Conservation (phyloP, 768 basidiomycete species). For the Leucocoprinus leucothites region DNA sequence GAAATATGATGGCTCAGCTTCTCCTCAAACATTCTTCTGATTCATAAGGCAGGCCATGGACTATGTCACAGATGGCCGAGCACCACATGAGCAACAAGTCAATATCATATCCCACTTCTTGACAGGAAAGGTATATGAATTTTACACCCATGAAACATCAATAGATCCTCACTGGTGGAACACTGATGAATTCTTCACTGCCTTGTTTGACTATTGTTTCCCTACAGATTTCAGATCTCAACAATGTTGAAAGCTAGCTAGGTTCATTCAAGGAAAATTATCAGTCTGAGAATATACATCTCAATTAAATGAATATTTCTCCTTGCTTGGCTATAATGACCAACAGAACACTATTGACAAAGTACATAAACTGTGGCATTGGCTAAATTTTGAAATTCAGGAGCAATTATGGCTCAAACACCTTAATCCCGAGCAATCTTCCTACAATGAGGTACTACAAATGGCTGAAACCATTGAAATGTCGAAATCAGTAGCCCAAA, state of each 20-base stretch:
- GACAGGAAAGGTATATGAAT: conserved; percentile 26
- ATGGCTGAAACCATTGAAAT: conserved; percentile 31
- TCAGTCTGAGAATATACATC: conserved; percentile 29
- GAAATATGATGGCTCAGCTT: conserved; percentile 22
- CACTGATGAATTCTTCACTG: conserved; percentile 22
- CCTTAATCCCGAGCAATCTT: conserved; percentile 22
- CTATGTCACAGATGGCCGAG: conserved; percentile 20
- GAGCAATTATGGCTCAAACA: conserved; percentile 24
- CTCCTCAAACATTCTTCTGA: conserved; percentile 19
- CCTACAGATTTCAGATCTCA: conserved; percentile 23
- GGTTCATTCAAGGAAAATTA: conserved; percentile 20
- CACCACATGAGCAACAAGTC: conserved; percentile 12
- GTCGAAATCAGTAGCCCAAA: conserved; percentile 8
- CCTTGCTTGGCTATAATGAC: conserved; percentile 26
- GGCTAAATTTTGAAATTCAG: conserved; percentile 23
- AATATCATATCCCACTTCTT: conserved; percentile 27
- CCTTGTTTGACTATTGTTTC: conserved; percentile 34
- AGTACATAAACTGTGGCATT: conserved; percentile 32
- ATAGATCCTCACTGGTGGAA: conserved; percentile 21
- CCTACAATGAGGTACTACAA: conserved; percentile 21
- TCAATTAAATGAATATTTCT: conserved; percentile 29
- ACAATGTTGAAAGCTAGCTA: conserved; percentile 22
- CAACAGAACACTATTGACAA: conserved; percentile 18
- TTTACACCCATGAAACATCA: conserved; percentile 26
- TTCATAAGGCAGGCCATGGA: conserved; percentile 22